Evolutionary conservation across 2,329 filamentous ascomycete genomes (phyloP).

Genomic region (Colletotrichum cuscutae): DNA sequence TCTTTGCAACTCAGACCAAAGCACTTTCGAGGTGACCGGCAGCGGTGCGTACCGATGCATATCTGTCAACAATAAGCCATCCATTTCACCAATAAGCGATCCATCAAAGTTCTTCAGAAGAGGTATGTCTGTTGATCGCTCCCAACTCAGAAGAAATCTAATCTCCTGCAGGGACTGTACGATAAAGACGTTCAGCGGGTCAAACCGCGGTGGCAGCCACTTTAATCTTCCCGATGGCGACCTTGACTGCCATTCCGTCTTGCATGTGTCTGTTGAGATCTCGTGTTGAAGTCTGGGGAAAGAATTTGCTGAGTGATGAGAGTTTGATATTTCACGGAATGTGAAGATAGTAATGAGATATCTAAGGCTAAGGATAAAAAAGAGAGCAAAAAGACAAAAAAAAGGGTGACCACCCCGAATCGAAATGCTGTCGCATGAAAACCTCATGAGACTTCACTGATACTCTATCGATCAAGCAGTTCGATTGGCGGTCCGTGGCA

Average conservation of each 20-base stretch:
- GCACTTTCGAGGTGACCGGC: conserved; percentile 9
- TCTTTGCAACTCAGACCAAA: background rate
- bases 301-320: background rate
- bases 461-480: background rate
- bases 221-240: conserved; percentile 10
- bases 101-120: conserved; percentile 15
- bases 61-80: background rate
- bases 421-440: background rate
- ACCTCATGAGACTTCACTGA: background rate
- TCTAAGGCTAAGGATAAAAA: no score
- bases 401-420: background rate
- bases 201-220: background rate
- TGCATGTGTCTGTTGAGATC: conserved; percentile 6
- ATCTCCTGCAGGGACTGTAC: background rate
- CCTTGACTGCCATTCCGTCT: conserved; percentile 15
- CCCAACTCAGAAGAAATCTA: background rate
- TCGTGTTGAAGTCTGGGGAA: background rate
- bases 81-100: background rate
- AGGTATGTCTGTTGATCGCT: background rate
- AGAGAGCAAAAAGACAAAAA: background rate
- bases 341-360: no score
- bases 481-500: background rate
- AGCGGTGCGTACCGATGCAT: conserved; percentile 7
- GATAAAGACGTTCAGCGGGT: conserved; percentile 3
- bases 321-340: no score